phyloP scores from a whole-genome alignment of 495 filamentous ascomycete species.

The Penicillium lagena region DNA sequence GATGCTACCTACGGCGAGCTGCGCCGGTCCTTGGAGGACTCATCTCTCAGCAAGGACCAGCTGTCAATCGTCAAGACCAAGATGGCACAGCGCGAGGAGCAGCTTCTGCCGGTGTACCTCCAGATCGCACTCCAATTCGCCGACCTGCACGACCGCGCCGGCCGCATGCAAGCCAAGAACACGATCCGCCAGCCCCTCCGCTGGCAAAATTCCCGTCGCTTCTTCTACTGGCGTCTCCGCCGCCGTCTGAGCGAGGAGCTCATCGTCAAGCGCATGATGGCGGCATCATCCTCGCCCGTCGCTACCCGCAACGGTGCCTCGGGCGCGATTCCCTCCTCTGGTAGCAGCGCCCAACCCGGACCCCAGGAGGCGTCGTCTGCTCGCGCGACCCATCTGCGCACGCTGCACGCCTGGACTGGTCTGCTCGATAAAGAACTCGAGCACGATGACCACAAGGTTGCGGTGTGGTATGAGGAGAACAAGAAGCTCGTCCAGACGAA shows the following conservation, averaged over 20 bases:
- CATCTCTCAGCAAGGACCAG: slow-evolving; percentile 63
- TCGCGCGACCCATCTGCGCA: slow-evolving; percentile 57
- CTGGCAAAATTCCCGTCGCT: slow-evolving; percentile 88
- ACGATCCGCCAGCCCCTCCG: slow-evolving; percentile 75
- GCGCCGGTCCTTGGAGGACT: slow-evolving; percentile 66
- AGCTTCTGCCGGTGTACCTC: slow-evolving; percentile 83
- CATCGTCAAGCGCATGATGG: slow-evolving; percentile 80
- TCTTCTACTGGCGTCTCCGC: slow-evolving; percentile 99
- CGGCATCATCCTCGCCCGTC: slow-evolving; percentile 36
- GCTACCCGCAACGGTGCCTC: slow-evolving; percentile 14
- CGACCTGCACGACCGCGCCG: slow-evolving; percentile 94
- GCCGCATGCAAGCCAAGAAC: slow-evolving; percentile 96
- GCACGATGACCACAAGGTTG: slow-evolving; percentile 71
- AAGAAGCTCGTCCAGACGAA: slow-evolving; percentile 70
- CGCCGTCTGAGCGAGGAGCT: slow-evolving; percentile 94
- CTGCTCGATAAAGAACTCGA: slow-evolving; percentile 60
- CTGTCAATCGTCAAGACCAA: slow-evolving; percentile 71
- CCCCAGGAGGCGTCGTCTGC: slow-evolving; percentile 25
- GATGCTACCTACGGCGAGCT: slow-evolving; percentile 78
- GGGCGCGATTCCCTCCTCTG: slow-evolving; percentile 28
- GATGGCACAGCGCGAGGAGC: slow-evolving; percentile 82
- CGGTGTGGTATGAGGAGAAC: slow-evolving; percentile 97
- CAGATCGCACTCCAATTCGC: slow-evolving; percentile 94
- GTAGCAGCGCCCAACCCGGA: slow-evolving; percentile 9
- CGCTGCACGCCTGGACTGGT: slow-evolving; percentile 71